phyloP scores from a whole-genome alignment of 108 stramenopile species.

The Pseudonitzschia multiseries region DNA sequence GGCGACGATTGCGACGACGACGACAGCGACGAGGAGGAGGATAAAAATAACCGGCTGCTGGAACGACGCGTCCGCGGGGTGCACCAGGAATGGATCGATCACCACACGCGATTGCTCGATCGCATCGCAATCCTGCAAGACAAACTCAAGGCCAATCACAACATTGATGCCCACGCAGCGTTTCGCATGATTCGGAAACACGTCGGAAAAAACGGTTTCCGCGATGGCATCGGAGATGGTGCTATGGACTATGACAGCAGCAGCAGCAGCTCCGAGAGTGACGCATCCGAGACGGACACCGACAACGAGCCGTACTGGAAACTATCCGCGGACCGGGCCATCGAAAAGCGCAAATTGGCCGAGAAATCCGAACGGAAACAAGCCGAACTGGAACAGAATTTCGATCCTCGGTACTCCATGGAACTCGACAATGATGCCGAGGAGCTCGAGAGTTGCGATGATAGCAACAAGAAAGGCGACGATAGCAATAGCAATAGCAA shows the following conservation, averaged over 20 bases:
- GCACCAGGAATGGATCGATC: neutral
- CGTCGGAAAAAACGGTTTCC: no score
- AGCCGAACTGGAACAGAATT: no score
- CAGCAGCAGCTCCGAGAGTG: neutral
- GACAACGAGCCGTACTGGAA: constrained; percentile 10
- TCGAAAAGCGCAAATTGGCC: neutral
- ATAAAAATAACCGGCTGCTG: no score
- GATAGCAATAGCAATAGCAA: neutral
- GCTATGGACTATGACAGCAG: no score
- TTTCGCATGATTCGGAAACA: neutral
- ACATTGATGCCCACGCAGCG: neutral
- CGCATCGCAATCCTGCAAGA: constrained; percentile 8
- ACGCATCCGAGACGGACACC: neutral
- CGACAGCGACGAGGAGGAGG: no score
- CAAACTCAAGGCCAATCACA: neutral
- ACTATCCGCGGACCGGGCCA: neutral
- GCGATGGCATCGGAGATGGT: no score
- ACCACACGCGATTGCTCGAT: constrained; percentile 6
- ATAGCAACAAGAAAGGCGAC: neutral
- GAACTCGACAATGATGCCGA: neutral
- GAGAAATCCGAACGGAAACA: neutral
- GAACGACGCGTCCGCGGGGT: no score
- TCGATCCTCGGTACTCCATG: neutral
- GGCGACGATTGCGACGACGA: no score
- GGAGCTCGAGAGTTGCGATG: constrained; percentile 3